Base-by-base conservation (phyloP, 495 filamentous ascomycete genomes). In the Bacidia rubella region DNA sequence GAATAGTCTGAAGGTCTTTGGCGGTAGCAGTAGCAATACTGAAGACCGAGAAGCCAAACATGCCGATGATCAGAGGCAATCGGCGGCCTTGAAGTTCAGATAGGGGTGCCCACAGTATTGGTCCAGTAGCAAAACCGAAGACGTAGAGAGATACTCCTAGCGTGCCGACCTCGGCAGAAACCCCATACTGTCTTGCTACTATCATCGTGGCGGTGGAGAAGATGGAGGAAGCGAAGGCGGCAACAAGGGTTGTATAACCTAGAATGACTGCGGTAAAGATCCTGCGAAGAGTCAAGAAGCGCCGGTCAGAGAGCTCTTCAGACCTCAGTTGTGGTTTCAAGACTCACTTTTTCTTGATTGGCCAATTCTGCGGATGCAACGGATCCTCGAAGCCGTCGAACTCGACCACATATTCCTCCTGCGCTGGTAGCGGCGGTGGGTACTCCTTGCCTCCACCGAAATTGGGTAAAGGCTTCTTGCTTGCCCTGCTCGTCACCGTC, bases 361-460 rank as follows among this genome's bases (percentile, higher is more conserved):
- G 71, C 88, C 88, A 95, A 65, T 94, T 94, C 65, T 85, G 82
- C 0, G 87, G 82, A 65, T 94, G 83, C 41, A 83, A 59, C 10
- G 86, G 86, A 63, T 95, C 87, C 57, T 86, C 74, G 1, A 76
- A 79, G 0, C 87, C 85, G 47, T 82, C 78, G 56, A 93, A 94
- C 57, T 90, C 88, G 17, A 95, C 88, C 1, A 93, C 86, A 69
- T 92, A 94, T 53, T 83, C 80, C 58, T 92, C 88, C 58, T 75
- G 73, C 21, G 77, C 77, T 3, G 85, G 85, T 39, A 93, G 63
- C 0, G 66, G 70, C 2, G 84, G 86, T 10, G 87, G 88, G 65
- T 81, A 89, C 11, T 82, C 75, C 64, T 89, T 92, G 1, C 86
- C 86, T 51, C 74, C 82, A 11, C 87, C 86, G 57, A 79, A 77